phyloP scores from a whole-genome alignment of 2,329 filamentous ascomycete genomes.

The Setomelanomma holmii region DNA sequence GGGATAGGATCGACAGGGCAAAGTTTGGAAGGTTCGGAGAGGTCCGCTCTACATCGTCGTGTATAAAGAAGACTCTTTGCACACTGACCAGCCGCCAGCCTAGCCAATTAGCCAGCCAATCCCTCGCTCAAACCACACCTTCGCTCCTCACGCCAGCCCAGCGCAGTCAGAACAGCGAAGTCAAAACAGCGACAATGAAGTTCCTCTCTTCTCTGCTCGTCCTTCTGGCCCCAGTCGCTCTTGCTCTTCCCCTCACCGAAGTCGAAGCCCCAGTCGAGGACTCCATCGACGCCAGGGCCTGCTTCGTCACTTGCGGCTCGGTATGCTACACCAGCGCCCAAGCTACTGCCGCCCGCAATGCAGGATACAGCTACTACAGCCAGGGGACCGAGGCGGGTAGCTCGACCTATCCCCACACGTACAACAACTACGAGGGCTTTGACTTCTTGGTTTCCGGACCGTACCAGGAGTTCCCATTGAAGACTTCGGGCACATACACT shows the following conservation, averaged over 20 bases:
- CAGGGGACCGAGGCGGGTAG: conserved; percentile 47
- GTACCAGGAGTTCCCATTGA: conserved; percentile 70
- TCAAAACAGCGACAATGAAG: conserved; percentile 19
- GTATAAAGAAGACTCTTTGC: conserved; percentile 11
- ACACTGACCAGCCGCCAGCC: conserved; percentile 3
- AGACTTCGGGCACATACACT: conserved; percentile 59
- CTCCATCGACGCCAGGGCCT: conserved; percentile 48
- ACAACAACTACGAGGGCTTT: conserved; percentile 70
- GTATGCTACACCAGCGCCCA: conserved; percentile 60
- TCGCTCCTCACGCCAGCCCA: conserved; percentile 9
- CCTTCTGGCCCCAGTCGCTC: conserved; percentile 19
- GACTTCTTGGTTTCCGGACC: conserved; percentile 63
- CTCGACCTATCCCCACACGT: conserved; percentile 64
- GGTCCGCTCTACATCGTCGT: conserved; percentile 11
- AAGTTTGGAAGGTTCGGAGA: conserved; percentile 17
- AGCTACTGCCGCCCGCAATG: conserved; percentile 58
- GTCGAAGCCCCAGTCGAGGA: conserved; percentile 13
- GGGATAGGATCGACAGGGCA: conserved; percentile 18
- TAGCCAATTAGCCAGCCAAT: conserved; percentile 7
- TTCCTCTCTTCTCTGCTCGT: conserved; percentile 27
- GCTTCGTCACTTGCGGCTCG: conserved; percentile 62
- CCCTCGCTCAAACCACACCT: conserved; percentile 10
- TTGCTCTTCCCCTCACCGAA: conserved; percentile 27
- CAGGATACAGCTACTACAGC: conserved; percentile 61
- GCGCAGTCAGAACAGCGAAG: too few relatives aligned